Evolutionary conservation across 23 red algal genomes (phyloP), one percentile per base, ranked within the genome.

Genomic region (Gracilaria gracilis): DNA sequence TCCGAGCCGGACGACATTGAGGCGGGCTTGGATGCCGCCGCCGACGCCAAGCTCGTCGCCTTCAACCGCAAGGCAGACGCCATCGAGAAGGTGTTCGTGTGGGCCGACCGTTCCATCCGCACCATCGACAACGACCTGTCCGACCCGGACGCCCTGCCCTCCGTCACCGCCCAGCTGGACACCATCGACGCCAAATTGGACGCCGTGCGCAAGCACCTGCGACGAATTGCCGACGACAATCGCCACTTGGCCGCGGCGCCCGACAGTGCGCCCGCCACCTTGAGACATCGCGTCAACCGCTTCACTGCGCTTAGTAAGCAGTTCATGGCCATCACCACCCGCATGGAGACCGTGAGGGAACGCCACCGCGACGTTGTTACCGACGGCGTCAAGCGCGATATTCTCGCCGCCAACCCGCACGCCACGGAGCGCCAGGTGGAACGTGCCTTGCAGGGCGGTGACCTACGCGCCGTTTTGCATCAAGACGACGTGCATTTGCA

Each of bases 141-240:
- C 38, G 71, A 78, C 49, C 61, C 44, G 55, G 74, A 80, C 39
- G 67, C 90, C 9, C 82, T 72, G 7, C 73, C 79, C 19, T 67
- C 54, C 19, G 53, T 83, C 70, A 61, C 53, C 24, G 89, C 64
- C 4, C 66, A 88, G 50, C 38, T 94, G 38, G 77, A 94, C 59
- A 47, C 53, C 24, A 72, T 87, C 25, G 84, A 94, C 57, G 57
- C 53, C 27, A 96, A 92, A 65, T 74, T 88, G 9, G 80, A 75
- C 32, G 94, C 94, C 24, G 88, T 96, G 25, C 82, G 94, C 25
- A 87, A 86, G 39, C 94, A 88, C 2, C 69, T 96, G 12, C 67
- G 91, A 25, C 42, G 94, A 9, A 84, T 96, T n/a, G 94, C 94
- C 58, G 79, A 61, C 35, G 94, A 96, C 28, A 96, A 96, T 79